phyloP scores from a whole-genome alignment of 768 basidiomycete genomes.

The Hydnomerulius pinastri region DNA sequence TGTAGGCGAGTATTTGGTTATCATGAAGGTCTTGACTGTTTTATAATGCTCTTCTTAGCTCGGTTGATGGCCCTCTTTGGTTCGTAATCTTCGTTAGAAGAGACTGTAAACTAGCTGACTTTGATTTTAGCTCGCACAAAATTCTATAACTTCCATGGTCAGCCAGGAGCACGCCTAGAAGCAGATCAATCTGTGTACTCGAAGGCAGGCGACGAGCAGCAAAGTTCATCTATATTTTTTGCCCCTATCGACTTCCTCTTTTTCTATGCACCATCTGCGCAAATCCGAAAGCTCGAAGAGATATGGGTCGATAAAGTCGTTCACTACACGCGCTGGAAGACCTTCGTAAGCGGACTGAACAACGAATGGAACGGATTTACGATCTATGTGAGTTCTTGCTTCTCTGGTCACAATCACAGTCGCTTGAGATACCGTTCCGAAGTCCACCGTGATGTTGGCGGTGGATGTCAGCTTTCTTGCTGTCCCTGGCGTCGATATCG shows the following conservation, averaged over 20 bases:
- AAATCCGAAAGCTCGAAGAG: constrained; percentile 40
- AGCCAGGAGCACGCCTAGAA: constrained; percentile 45
- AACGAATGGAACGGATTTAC: constrained; percentile 51
- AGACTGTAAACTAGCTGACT: background rate
- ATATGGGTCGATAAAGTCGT: constrained; percentile 48
- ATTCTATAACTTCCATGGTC: constrained; percentile 49
- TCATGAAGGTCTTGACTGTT: background rate
- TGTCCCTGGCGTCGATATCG: constrained; percentile 43
- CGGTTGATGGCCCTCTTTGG: constrained; percentile 3
- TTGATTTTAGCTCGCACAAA: constrained; percentile 23
- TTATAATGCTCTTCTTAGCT: background rate
- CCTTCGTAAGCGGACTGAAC: constrained; percentile 41
- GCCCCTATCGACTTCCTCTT: constrained; percentile 37
- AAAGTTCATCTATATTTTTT: constrained; percentile 35
- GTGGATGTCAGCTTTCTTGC: constrained; percentile 56
- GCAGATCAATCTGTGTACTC: constrained; percentile 42
- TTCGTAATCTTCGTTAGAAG: constrained; percentile 4
- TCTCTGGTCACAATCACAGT: background rate
- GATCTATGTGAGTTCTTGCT: constrained; percentile 41
- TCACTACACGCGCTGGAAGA: constrained; percentile 38
- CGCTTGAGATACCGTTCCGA: background rate
- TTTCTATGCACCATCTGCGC: constrained; percentile 47
- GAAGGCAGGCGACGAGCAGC: constrained; percentile 17
- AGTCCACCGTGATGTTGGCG: constrained; percentile 54
- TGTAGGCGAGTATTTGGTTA: background rate